These are phyloP conservation scores for Raphanus raphanistrum DNA, from an alignment of 345 rosid genomes.

Conservation along the genomic window DNA sequence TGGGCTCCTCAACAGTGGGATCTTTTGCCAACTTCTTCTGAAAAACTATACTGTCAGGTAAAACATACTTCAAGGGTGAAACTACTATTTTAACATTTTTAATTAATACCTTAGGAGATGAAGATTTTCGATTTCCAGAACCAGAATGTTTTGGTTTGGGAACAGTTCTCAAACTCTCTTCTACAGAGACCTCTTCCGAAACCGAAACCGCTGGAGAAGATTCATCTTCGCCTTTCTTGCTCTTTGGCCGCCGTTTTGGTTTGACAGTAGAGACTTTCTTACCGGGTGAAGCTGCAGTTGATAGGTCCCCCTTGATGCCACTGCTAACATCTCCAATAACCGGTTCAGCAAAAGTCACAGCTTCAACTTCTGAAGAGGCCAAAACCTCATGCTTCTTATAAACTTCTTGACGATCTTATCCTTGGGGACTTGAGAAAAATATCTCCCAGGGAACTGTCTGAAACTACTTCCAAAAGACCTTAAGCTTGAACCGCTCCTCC, in stretches of 20 bases:
- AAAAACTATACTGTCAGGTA: constrained; percentile 44
- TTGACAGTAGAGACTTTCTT: constrained; percentile 5
- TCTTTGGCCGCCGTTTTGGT: constrained; percentile 45
- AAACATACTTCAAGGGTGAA: constrained; percentile 15
- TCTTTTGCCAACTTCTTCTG: constrained; percentile 41
- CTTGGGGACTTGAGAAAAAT: constrained; percentile 45
- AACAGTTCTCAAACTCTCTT: constrained; percentile 36
- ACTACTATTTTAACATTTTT: constrained; percentile 18
- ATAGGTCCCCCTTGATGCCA: constrained; percentile 23
- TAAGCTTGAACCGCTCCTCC: constrained; percentile 30
- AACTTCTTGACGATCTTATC: constrained; percentile 26
- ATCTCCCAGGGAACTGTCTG: constrained; percentile 34
- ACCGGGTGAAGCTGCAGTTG: constrained; percentile 33
- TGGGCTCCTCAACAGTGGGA: background rate
- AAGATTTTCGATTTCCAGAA: constrained; percentile 33
- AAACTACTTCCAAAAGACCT: constrained; percentile 29
- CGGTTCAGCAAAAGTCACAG: constrained; percentile 33
- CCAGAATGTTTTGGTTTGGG: constrained; percentile 34
- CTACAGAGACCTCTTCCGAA: constrained; percentile 33
- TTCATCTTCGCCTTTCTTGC: constrained; percentile 44
- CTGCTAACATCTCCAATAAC: constrained; percentile 32
- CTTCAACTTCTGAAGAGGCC: constrained; percentile 35
- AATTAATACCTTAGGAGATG: constrained; percentile 47
- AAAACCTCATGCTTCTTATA: constrained; percentile 44
- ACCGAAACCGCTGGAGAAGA: constrained; percentile 34